Evolutionary conservation across 2,329 filamentous ascomycete genomes (phyloP), one percentile per base, ranked within the genome.

Genomic region (Claviceps humidiphila): DNA sequence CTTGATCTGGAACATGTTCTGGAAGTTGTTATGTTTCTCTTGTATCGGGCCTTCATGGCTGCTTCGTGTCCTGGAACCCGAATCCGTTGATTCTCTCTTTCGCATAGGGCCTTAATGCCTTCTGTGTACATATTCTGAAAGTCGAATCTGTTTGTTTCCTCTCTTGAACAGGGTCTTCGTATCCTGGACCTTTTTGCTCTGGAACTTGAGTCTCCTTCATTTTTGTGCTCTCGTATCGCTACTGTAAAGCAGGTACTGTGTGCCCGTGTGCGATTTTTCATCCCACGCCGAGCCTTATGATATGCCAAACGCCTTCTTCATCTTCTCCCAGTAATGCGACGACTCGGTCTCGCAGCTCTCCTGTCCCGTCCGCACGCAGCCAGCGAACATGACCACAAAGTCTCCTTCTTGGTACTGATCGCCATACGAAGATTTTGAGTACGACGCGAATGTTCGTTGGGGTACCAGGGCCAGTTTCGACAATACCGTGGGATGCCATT

Each of bases 401-500:
- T 97, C 90, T 37, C 89, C 91, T 8, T 90, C 81, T 62, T 84
- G 79, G 67, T 89, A 97, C 47, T 78, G 73, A 16, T 78, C 79
- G 50, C 84, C 83, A 53, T 74, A 66, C 22, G 70, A 68, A 43
- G 66, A 64, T 50, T 70, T 69, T 55, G 76, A 82, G 68, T 96
- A 97, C 0, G 87, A 79, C 63, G 95, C 95, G 65, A 98, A 72
- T 38, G 77, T 74, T 50, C 84, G 80, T 68, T 98, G 93, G 2
- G 91, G 89, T n/a, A 98, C 76, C 22, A 98, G 75, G 1, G 87
- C 90, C 56, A 97, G 72, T 64, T 89, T 93, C 40, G 91, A 89
- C 11, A 98, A 78, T 45, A 98, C 85, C 0, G 93, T 98, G 30
- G 91, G 89, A 65, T 98, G 93, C 94, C 93, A 98, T 74, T 95